phyloP scores from a whole-genome alignment of 1,284 basidiomycete genomes.

The Peniophora sp. region DNA sequence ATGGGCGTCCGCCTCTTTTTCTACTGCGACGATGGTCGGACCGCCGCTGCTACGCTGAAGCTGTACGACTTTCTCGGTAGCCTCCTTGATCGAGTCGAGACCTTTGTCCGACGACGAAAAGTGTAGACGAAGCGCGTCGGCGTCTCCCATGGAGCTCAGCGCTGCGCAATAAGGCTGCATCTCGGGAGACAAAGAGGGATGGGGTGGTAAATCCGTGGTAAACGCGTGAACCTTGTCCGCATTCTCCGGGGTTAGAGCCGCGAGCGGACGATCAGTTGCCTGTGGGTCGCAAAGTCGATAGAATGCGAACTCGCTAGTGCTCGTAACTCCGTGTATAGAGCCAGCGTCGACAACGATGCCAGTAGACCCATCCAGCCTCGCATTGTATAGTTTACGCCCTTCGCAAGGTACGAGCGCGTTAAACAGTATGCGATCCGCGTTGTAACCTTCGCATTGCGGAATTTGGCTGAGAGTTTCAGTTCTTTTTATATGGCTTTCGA shows the following conservation, averaged over 20 bases:
- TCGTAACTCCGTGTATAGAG: neutral
- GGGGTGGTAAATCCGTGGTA: neutral
- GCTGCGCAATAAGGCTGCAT: too few species aligned
- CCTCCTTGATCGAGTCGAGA: neutral
- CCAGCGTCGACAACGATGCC: neutral
- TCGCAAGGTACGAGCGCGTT: constrained; percentile 6
- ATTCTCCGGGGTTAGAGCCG: neutral
- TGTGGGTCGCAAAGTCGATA: neutral
- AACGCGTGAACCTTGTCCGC: neutral
- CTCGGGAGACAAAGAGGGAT: too few species aligned
- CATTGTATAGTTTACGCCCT: neutral
- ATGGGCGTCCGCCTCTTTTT: too few species aligned
- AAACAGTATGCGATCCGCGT: constrained; percentile 12
- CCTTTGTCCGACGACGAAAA: neutral
- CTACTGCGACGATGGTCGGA: neutral
- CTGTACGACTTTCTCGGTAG: neutral
- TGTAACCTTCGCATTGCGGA: constrained; percentile 14
- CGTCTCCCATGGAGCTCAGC: too few species aligned
- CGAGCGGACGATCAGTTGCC: neutral
- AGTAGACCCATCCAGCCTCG: neutral
- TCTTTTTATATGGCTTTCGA: neutral
- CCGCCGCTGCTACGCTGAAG: neutral
- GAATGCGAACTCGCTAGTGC: neutral
- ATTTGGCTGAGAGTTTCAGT: constrained; percentile 7
- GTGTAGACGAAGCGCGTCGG: neutral